Evolutionary conservation across 2,329 filamentous ascomycete species (phyloP), one percentile per base, ranked within the genome.

Genomic region (Ophiostoma perfectum): DNA sequence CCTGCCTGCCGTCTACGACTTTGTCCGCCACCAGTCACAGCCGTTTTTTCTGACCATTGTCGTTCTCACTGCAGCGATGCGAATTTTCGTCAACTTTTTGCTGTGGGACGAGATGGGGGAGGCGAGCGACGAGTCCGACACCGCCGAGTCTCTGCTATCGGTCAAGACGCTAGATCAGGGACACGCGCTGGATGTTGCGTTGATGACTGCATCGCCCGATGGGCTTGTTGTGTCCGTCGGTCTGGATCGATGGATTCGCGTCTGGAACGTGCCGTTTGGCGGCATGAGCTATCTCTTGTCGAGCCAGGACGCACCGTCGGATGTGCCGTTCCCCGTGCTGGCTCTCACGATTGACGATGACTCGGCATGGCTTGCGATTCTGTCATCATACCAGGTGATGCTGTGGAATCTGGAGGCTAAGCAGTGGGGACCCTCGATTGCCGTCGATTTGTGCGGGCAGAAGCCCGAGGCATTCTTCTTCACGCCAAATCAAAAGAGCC

Each of bases 21-120:
- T 93, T 72, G 81, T 87, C 60, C 81, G 84, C 64, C 81, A 88
- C 70, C 84, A 88, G 68, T 77, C 83, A 2, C 78, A 77, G 1
- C 83, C 84, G 1, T 91, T 91, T 69, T 73, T 88, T 5, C 79
- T 91, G 7, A 84, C 86, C 12, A 80, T 91, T 3, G 76, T 91
- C 0, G 82, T 90, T 36, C 77, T 88, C 2, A 80, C 90, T 16
- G 87, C 87, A 8, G 84, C 85, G 18, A 84, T 93, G 39, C 86
- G 87, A 1, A 78, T 93, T 7, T 80, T 93, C 7, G 91, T 91
- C 80, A 91, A 88, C 71, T 91, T 90, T 73, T 80, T 94, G 5
- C 79, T 94, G 0, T 70, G 67, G 66, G 27, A 78, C 78, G 14
- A 80, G 8, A 1, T 41, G 18, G 78, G 79, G 6, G 79, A 83